These are phyloP conservation scores for Echinochloa phyllopogon DNA, from an alignment of 176 grass and related monocot species.

Conservation along the genomic window DNA sequence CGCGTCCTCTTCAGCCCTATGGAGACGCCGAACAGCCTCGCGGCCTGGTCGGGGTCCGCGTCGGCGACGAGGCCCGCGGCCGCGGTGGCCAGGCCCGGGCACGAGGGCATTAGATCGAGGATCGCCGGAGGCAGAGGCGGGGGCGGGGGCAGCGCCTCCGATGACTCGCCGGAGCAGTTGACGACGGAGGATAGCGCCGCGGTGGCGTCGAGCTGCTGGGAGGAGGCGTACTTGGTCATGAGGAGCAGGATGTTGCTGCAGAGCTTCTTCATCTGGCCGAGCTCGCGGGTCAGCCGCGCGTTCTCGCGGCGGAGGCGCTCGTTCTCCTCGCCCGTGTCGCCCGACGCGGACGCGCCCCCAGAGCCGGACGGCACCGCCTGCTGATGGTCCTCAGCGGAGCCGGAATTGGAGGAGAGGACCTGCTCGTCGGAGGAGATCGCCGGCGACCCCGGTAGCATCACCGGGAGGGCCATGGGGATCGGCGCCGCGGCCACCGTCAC, in stretches of 20 bases:
- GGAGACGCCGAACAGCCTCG: slow-evolving; percentile 72
- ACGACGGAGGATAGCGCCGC: slow-evolving; percentile 39
- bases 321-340: slow-evolving; percentile 76
- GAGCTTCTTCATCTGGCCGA: slow-evolving; percentile 87
- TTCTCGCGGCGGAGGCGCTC: slow-evolving; percentile 71
- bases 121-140: slow-evolving; percentile 40
- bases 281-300: slow-evolving; percentile 69
- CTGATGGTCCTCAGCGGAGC: slow-evolving; percentile 24
- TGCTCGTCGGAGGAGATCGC: slow-evolving; percentile 69
- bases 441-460: slow-evolving; percentile 51
- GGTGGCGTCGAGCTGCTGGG: slow-evolving; percentile 42
- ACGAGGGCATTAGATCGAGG: slow-evolving; percentile 77
- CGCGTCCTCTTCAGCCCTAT: slow-evolving; percentile 62
- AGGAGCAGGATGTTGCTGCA: slow-evolving; percentile 87
- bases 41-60: slow-evolving; percentile 26
- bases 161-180: slow-evolving; percentile 52
- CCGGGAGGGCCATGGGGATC: slow-evolving; percentile 64
- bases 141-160: slow-evolving; percentile 41
- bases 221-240: slow-evolving; percentile 74
- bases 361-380: slow-evolving; percentile 36
- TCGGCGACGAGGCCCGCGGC: slow-evolving; percentile 32
- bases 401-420: slow-evolving; percentile 72
- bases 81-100: slow-evolving; percentile 31
- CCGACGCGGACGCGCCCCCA: slow-evolving; percentile 40
- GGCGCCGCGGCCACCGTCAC: slow-evolving; percentile 52